These are phyloP conservation scores for Metschnikowia arizonensis DNA, from an alignment of 805 yeast genomes.

Conservation along the genomic window DNA sequence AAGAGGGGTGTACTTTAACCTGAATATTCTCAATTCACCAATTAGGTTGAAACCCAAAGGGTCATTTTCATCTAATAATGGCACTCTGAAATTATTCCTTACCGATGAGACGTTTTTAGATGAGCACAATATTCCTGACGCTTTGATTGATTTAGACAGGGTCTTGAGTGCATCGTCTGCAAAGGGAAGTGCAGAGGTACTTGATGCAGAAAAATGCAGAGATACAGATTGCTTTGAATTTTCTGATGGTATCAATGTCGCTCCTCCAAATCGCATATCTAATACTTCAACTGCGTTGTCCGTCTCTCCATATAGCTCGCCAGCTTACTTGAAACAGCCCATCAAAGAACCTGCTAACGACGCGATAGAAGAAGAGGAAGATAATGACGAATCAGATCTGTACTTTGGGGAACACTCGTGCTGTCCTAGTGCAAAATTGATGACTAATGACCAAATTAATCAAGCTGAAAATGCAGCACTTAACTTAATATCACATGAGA, in stretches of 20 bases:
- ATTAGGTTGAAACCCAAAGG: constrained; percentile 25
- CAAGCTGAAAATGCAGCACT: not conserved
- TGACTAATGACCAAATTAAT: not conserved
- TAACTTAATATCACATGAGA: not conserved
- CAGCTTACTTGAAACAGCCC: constrained; percentile 27
- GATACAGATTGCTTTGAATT: constrained; percentile 2
- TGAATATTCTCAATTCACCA: constrained; percentile 30
- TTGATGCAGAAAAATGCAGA: constrained; percentile 15
- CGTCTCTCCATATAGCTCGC: constrained; percentile 15
- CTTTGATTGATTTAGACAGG: constrained; percentile 53
- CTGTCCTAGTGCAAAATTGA: not conserved
- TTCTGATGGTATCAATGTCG: not conserved
- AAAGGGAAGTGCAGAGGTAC: not conserved
- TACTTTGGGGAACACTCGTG: not conserved
- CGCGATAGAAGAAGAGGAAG: constrained; percentile 21
- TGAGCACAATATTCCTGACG: constrained; percentile 44
- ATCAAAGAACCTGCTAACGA: constrained; percentile 25
- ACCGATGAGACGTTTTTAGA: constrained; percentile 28
- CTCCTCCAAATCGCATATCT: constrained; percentile 1
- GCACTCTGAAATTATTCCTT: constrained; percentile 25
- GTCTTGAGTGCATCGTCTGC: constrained; percentile 38
- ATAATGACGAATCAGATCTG: constrained; percentile 15
- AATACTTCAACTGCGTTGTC: not conserved
- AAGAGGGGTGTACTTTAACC: not conserved
- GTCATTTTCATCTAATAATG: constrained; percentile 18